Conservation (phyloP, 805 yeast genomes). For the Grigorovia humatica region DNA sequence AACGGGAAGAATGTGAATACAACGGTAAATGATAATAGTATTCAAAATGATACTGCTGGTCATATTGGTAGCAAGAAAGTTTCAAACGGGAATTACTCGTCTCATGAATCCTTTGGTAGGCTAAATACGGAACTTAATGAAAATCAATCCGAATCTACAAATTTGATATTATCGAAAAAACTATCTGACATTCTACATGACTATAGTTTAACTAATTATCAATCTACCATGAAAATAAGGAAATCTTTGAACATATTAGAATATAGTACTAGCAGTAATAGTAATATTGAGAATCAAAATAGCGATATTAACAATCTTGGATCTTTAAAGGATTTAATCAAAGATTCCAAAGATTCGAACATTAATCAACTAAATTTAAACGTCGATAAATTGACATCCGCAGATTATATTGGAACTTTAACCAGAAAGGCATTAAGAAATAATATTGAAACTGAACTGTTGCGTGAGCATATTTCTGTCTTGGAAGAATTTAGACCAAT, state of each 20-base stretch:
- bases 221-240: constrained; percentile 25
- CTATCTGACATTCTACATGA: constrained; percentile 29
- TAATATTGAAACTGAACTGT: constrained; percentile 48
- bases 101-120: background rate
- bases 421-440: constrained; percentile 51
- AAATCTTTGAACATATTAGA: constrained; percentile 29
- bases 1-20: background rate
- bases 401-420: constrained; percentile 44
- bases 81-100: background rate
- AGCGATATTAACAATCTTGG: background rate
- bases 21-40: no score
- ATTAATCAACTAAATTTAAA: constrained; percentile 9
- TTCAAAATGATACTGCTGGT: background rate
- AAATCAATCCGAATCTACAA: constrained; percentile 12
- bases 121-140: constrained; percentile 1
- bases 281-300: background rate
- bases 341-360: background rate
- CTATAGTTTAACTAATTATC: constrained; percentile 18
- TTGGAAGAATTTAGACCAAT: constrained; percentile 37
- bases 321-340: background rate
- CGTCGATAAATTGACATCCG: constrained; percentile 34
- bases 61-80: no score
- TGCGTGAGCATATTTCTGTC: constrained; percentile 44
- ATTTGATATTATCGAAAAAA: constrained; percentile 25
- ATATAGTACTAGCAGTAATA: constrained; percentile 17